Conservation (phyloP, 2,329 filamentous ascomycete genomes). For the Cladorrhinum sp. region DNA sequence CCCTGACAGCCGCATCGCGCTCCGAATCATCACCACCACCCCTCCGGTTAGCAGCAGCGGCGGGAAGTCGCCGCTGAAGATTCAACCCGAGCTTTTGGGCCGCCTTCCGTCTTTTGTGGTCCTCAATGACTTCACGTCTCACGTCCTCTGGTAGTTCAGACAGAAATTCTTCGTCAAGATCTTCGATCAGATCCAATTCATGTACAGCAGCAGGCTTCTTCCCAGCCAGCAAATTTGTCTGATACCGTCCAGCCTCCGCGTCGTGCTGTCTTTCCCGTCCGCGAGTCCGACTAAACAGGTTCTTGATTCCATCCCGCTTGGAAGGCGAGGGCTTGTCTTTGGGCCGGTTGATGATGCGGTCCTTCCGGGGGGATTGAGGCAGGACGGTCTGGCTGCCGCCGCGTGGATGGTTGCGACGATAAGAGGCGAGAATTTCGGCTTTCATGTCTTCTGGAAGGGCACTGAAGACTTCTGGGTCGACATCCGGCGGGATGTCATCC, state of each 20-base stretch:
- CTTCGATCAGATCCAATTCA: slow-evolving; percentile 40
- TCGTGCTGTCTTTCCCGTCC: slow-evolving; percentile 50
- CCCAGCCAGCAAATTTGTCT: slow-evolving; percentile 64
- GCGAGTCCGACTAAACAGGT: slow-evolving; percentile 40
- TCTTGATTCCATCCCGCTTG: slow-evolving; percentile 53
- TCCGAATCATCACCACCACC: neutral
- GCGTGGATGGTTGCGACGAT: slow-evolving; percentile 40
- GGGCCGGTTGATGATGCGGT: slow-evolving; percentile 46
- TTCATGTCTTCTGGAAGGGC: slow-evolving; percentile 84
- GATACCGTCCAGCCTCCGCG: slow-evolving; percentile 60
- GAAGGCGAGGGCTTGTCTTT: slow-evolving; percentile 60
- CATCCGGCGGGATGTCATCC: slow-evolving; percentile 62
- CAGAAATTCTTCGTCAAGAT: slow-evolving; percentile 70
- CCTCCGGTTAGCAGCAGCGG: neutral
- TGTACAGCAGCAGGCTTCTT: slow-evolving; percentile 25
- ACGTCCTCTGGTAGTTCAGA: slow-evolving; percentile 80
- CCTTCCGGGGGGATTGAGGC: slow-evolving; percentile 56
- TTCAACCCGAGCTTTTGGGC: slow-evolving; percentile 54
- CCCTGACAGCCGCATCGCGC: slow-evolving; percentile 14
- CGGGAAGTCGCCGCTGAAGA: slow-evolving; percentile 27
- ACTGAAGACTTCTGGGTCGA: slow-evolving; percentile 80
- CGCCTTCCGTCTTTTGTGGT: slow-evolving; percentile 64
- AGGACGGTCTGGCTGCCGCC: slow-evolving; percentile 33
- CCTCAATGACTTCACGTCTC: slow-evolving; percentile 71
- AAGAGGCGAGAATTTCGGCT: slow-evolving; percentile 74